Base-by-base conservation (phyloP, 1,139 yeast species). In the Entelexis paramagnoliae region DNA sequence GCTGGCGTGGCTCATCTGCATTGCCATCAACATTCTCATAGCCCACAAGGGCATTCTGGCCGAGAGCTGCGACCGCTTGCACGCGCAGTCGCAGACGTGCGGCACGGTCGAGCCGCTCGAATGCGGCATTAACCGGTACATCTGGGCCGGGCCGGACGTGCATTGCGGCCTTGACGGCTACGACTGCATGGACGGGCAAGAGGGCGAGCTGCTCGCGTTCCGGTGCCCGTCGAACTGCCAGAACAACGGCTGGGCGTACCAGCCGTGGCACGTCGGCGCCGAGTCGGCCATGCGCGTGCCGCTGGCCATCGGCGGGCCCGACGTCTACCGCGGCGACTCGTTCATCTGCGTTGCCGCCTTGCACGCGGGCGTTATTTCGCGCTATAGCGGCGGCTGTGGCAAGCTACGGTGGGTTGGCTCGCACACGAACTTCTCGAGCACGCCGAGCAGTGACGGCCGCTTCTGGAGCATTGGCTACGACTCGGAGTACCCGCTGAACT, bases 171-270 rank as follows among this genome's bases (percentile, higher is more conserved):
- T 83, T 9, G 71, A 82, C 60, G 95, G 81, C 1, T 67, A 70
- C 20, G 59, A 68, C 8, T 89, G 96, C 67, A 63, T 59, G 39
- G 62, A 63, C 13, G 46, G 36, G 1, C 24, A 19, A 8, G 52
- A n/a, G 32, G 62, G 72, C 35, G 81, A 80, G 42, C 72, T 82
- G 20, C 29, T 50, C 8, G 34, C 43, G 13, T 75, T 89, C 61
- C 72, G 88, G 59, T 89, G 97, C 66, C 96, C 96, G 0, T 95
- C 96, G 0, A 71, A 88, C 38, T 89, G 97, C 67, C 86, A 81
- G 58, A 70, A 83, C 44, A 84, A 79, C 33, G 80, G 89, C 41
- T 79, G 85, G 80, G 77, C 87, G 0, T 88, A 80, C 65, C 79
- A 91, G 1, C 77, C 81, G n/a, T 71, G 81, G 8, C 81, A 91